Conservation (phyloP, 1,284 basidiomycete species). For the Schizopora paradoxa region DNA sequence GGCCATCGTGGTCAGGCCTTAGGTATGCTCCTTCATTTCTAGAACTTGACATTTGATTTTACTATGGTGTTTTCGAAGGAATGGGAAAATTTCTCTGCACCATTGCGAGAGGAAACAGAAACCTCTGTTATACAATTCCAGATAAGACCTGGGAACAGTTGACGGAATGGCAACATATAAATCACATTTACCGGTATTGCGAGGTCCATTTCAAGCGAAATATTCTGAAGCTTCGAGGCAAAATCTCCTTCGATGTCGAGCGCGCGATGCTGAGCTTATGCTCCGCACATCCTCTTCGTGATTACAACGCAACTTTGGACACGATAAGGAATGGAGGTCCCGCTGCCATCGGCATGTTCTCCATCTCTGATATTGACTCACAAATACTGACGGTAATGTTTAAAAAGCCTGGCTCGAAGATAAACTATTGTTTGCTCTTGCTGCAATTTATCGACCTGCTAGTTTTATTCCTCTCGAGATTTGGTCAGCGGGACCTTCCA, state of each 20-base stretch:
- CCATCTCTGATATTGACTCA: not conserved
- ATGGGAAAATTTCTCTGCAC: not conserved
- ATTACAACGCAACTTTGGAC: constrained; percentile 20
- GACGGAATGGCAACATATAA: constrained; percentile 22
- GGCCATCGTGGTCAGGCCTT: constrained; percentile 26
- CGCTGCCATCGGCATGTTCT: constrained; percentile 19
- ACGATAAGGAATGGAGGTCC: constrained; percentile 20
- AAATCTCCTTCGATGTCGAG: constrained; percentile 3
- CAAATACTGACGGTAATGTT: not conserved
- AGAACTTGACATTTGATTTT: no score
- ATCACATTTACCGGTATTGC: constrained; percentile 11
- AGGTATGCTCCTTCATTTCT: constrained; percentile 7
- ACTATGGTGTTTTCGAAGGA: not conserved
- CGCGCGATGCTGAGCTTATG: constrained; percentile 23
- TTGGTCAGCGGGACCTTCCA: constrained; percentile 24
- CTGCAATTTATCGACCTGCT: constrained; percentile 24
- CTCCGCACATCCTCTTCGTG: constrained; percentile 21
- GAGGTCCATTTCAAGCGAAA: constrained; percentile 14
- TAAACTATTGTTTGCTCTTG: constrained; percentile 22
- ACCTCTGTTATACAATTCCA: not conserved
- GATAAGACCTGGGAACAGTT: not conserved
- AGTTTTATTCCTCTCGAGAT: constrained; percentile 24
- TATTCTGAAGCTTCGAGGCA: not conserved
- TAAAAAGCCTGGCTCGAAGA: constrained; percentile 25
- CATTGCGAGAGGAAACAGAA: not conserved